Percentiles rank a stretch among this genome's conserved stretches.
These are phyloP conservation scores for Cinnamomum micranthum DNA, from an alignment of 164 flowering plant genomes.

Conservation along the genomic window DNA sequence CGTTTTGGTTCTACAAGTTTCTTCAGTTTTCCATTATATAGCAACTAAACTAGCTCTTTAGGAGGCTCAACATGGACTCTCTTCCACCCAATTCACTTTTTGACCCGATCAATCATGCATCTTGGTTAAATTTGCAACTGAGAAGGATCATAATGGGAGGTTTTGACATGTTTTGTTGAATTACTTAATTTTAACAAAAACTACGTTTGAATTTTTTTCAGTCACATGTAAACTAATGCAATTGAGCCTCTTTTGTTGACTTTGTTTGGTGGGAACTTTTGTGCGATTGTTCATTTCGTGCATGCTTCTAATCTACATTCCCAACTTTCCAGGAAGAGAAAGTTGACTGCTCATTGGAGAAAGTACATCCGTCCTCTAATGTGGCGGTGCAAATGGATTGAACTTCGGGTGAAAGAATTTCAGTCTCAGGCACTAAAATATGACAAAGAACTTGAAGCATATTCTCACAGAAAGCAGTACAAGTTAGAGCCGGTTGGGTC, in stretches of 20 bases:
- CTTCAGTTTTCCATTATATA: not conserved
- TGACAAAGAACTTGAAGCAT: constrained; percentile 38
- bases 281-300: not conserved
- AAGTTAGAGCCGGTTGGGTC: constrained; percentile 23
- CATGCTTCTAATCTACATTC: no score
- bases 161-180: not conserved
- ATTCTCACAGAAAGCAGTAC: constrained; percentile 30
- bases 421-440: constrained; percentile 61
- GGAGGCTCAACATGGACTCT: not conserved
- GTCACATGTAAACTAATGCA: no score
- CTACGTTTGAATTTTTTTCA: not conserved
- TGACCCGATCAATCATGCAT: not conserved
- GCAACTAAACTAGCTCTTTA: not conserved
- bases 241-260: not conserved
- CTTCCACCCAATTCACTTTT: not conserved
- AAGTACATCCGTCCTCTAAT: constrained; percentile 63
- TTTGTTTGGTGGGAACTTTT: not conserved
- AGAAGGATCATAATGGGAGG: not conserved
- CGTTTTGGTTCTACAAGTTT: not conserved
- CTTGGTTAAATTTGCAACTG: not conserved
- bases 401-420: constrained; percentile 65
- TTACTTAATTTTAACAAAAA: not conserved
- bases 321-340: constrained; percentile 58
- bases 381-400: constrained; percentile 89
- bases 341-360: constrained; percentile 82